phyloP scores from a whole-genome alignment of 768 basidiomycete species.

The Boletus rubropictus region DNA sequence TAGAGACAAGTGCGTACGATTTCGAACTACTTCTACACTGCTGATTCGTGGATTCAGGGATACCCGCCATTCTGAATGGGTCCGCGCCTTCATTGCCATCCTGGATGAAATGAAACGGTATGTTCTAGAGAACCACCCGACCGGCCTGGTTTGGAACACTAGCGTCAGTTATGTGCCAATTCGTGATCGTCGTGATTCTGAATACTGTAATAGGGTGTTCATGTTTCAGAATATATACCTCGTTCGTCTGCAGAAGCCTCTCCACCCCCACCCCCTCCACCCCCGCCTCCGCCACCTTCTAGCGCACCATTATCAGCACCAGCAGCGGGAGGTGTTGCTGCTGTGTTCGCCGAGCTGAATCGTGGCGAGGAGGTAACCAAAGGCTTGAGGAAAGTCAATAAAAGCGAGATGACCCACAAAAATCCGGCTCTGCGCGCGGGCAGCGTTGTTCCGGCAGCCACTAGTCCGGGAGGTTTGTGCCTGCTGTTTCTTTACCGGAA shows the following conservation, averaged over 20 bases:
- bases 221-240: constrained; percentile 49
- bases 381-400: constrained; percentile 87
- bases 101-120: constrained; percentile 80
- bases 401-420: constrained; percentile 98
- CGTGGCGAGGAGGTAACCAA: constrained; percentile 87
- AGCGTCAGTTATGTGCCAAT: constrained; percentile 42
- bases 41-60: constrained; percentile 49
- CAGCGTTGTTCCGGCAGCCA: constrained; percentile 43
- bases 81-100: constrained; percentile 58
- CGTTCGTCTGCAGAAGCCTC: constrained; percentile 27
- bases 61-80: constrained; percentile 85
- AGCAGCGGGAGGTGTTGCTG: constrained; percentile 52
- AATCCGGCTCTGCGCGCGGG: constrained; percentile 76
- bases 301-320: constrained; percentile 39
- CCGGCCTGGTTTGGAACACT: constrained; percentile 85
- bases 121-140: constrained; percentile 77
- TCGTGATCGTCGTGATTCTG: neutral
- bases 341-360: constrained; percentile 89
- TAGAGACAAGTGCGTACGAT: constrained; percentile 74
- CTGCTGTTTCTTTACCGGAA: constrained; percentile 14
- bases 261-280: constrained; percentile 36
- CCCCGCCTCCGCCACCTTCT: constrained; percentile 48
- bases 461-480: constrained; percentile 30
- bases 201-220: constrained; percentile 43
- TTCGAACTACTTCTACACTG: neutral